Evolutionary conservation across 2,329 filamentous ascomycete genomes (phyloP).

Genomic region (Westerdykella sp.): DNA sequence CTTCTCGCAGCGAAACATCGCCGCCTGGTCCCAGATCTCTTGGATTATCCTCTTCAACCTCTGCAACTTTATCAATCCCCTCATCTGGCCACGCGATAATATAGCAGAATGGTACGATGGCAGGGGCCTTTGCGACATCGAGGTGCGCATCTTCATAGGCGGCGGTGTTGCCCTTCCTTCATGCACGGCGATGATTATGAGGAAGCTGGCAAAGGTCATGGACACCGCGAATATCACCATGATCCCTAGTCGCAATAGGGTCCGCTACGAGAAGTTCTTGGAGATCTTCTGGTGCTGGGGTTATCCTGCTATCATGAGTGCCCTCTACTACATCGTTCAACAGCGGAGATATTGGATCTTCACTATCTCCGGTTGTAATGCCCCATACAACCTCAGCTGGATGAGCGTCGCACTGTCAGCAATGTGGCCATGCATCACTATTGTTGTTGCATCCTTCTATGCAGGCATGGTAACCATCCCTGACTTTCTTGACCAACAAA

Average conservation of each 20-base stretch:
- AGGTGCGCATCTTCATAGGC: slow-evolving; percentile 53
- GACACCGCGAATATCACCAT: slow-evolving; percentile 52
- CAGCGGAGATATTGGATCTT: slow-evolving; percentile 52
- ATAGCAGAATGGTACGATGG: slow-evolving; percentile 53
- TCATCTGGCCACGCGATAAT: slow-evolving; percentile 59
- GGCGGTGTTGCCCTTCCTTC: slow-evolving; percentile 49
- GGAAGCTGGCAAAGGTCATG: slow-evolving; percentile 54
- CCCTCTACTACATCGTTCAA: slow-evolving; percentile 56
- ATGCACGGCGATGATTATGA: slow-evolving; percentile 53
- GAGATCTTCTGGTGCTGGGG: slow-evolving; percentile 53
- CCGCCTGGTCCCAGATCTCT: slow-evolving; percentile 51
- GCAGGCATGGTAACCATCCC: slow-evolving; percentile 44
- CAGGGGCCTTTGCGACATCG: slow-evolving; percentile 56
- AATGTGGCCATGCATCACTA: slow-evolving; percentile 53
- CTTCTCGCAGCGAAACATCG: slow-evolving; percentile 54
- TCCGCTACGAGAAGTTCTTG: slow-evolving; percentile 42
- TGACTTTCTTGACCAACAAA: background rate
- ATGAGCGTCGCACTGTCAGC: slow-evolving; percentile 48
- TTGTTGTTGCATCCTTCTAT: slow-evolving; percentile 50
- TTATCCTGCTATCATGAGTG: slow-evolving; percentile 51
- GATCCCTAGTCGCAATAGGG: slow-evolving; percentile 45
- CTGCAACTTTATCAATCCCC: slow-evolving; percentile 54
- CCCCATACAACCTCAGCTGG: slow-evolving; percentile 53
- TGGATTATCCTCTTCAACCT: slow-evolving; percentile 54
- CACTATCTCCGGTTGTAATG: slow-evolving; percentile 54